phyloP scores from a whole-genome alignment of 208 protist genomes.

The Crithidia bombi region DNA sequence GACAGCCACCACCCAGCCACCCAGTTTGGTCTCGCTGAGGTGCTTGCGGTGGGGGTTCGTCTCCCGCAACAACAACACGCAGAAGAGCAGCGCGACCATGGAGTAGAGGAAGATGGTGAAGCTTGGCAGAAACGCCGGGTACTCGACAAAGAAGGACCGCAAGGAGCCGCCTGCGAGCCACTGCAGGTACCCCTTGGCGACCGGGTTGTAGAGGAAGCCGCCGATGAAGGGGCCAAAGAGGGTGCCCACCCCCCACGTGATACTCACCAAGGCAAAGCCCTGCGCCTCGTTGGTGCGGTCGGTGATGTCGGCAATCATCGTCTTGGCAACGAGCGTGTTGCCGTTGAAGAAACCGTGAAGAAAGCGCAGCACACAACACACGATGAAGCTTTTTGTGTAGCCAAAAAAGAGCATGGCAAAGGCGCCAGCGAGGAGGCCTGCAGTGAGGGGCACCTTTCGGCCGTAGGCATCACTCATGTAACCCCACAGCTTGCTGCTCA shows the following conservation, averaged over 20 bases:
- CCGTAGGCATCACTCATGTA: conserved; percentile 71
- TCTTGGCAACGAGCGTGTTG: conserved; percentile 72
- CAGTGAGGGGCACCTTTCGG: conserved; percentile 47
- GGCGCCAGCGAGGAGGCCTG: conserved; percentile 54
- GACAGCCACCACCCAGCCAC: conserved; percentile 11
- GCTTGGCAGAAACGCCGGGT: conserved; percentile 62
- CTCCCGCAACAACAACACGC: conserved; percentile 51
- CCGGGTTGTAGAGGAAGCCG: conserved; percentile 79
- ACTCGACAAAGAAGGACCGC: conserved; percentile 41
- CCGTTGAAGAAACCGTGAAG: conserved; percentile 77
- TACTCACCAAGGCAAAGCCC: conserved; percentile 96
- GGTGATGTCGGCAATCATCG: conserved; percentile 75
- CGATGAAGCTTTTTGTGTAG: conserved; percentile 37
- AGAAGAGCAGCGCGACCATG: conserved; percentile 35
- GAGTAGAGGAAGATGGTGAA: conserved; percentile 52
- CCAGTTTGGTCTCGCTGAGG: conserved; percentile 15
- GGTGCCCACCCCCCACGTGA: conserved; percentile 71
- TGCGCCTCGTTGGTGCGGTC: conserved; percentile 67
- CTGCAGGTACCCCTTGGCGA: conserved; percentile 37
- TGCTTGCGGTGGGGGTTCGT: conserved; percentile 38
- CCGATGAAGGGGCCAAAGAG: conserved; percentile 68
- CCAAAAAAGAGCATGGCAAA: conserved; percentile 75
- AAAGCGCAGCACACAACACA: conserved; percentile 62
- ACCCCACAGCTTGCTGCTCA: conserved; percentile 75
- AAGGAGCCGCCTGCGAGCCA: conserved; percentile 30